Conservation (phyloP, 768 basidiomycete species). For the Calocybe gangraenosa region DNA sequence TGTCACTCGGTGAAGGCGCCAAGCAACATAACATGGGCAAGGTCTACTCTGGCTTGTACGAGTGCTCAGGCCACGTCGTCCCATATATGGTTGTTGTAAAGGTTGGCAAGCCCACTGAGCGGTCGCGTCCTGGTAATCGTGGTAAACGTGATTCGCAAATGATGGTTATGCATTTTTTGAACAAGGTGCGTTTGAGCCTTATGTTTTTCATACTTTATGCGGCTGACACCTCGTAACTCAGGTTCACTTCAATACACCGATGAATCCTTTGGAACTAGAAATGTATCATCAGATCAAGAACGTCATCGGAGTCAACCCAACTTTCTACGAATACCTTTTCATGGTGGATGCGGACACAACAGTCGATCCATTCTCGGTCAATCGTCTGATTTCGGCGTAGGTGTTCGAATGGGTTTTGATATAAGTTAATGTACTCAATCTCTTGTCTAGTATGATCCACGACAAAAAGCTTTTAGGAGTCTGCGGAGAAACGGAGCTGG, state of each 20-base stretch:
- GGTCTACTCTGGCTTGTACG: slow-evolving; percentile 94
- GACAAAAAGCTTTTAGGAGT: slow-evolving; percentile 92
- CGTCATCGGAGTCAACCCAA: slow-evolving; percentile 97
- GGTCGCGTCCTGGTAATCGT: slow-evolving; percentile 90
- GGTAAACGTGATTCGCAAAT: slow-evolving; percentile 99
- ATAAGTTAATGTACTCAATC: slow-evolving; percentile 3
- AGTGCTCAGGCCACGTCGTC: slow-evolving; percentile 91
- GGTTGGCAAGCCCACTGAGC: slow-evolving; percentile 92
- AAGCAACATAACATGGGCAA: slow-evolving; percentile 99
- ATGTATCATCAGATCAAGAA: slow-evolving; percentile 99
- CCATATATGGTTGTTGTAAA: slow-evolving; percentile 93
- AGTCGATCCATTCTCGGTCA: slow-evolving; percentile 82
- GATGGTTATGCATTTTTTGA: slow-evolving; percentile 94
- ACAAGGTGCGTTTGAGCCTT: slow-evolving; percentile 57
- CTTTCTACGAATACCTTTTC: slow-evolving; percentile 96
- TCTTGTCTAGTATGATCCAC: slow-evolving; percentile 77
- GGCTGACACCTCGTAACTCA: too few species aligned
- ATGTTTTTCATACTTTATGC: too few species aligned
- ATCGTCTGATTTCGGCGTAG: slow-evolving; percentile 89
- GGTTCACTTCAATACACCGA: slow-evolving; percentile 96
- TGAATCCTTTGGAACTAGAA: slow-evolving; percentile 96
- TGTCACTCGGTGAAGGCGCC: slow-evolving; percentile 89
- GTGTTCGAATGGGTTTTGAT: slow-evolving; percentile 35
- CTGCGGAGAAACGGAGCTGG: slow-evolving; percentile 91
- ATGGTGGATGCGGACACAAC: slow-evolving; percentile 95